phyloP scores from a whole-genome alignment of 768 basidiomycete species.

The Auricularia sp. region DNA sequence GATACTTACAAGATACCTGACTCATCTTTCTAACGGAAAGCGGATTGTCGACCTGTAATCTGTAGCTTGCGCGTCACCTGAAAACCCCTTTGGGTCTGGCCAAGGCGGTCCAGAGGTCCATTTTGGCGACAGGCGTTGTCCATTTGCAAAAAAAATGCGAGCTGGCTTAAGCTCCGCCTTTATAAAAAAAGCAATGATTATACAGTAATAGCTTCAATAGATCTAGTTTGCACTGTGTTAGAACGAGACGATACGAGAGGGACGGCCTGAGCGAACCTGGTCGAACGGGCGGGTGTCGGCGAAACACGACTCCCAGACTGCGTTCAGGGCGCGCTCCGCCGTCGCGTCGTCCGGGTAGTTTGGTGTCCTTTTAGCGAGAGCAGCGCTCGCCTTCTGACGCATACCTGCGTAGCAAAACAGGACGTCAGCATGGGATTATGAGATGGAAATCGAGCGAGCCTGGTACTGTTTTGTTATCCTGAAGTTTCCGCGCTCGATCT shows the following conservation, averaged over 20 bases:
- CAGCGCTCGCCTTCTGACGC: conserved; percentile 81
- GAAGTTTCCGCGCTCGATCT: conserved; percentile 66
- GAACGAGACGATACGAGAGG: not conserved
- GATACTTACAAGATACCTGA: too few relatives aligned
- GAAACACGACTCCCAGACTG: conserved; percentile 96
- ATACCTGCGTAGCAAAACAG: conserved; percentile 42
- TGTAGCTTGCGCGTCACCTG: too few relatives aligned
- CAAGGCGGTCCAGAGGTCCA: too few relatives aligned
- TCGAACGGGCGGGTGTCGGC: conserved; percentile 95
- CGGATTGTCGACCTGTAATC: too few relatives aligned
- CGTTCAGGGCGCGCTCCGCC: conserved; percentile 86
- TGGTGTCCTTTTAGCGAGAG: conserved; percentile 72
- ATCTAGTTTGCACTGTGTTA: not conserved
- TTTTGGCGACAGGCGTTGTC: too few relatives aligned
- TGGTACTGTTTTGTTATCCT: conserved; percentile 73
- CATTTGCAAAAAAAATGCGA: too few relatives aligned
- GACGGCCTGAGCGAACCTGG: conserved; percentile 45
- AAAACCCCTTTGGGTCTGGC: too few relatives aligned
- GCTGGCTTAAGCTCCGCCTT: too few relatives aligned
- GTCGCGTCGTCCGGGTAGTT: conserved; percentile 63
- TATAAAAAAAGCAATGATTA: too few relatives aligned
- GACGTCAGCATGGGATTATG: too few relatives aligned
- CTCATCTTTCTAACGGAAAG: too few relatives aligned
- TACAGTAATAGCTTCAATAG: not conserved
- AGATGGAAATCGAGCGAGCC: conserved; percentile 31